Evolutionary conservation across 2,329 filamentous ascomycete genomes (phyloP), one percentile per base, ranked within the genome.

Genomic region (Berkeleyomyces basicola): DNA sequence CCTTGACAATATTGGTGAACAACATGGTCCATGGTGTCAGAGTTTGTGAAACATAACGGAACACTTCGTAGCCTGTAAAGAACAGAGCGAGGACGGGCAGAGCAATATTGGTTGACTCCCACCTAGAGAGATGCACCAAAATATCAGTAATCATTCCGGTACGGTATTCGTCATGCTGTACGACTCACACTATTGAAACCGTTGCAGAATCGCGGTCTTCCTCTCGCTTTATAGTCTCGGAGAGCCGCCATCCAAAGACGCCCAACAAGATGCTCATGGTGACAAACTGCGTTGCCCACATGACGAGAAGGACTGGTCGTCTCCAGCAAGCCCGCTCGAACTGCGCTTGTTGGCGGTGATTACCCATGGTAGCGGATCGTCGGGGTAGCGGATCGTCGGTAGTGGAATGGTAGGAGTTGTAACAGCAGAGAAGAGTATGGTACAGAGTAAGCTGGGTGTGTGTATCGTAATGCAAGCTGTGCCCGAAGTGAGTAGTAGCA

Each of bases 21-120:
- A 82, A 70, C 72, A 83, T 75, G 4, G 76, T 76, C 70, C 79
- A 77, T 1, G 80, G 80, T 9, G 80, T 82, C 61, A 83, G 69
- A 0, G 76, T 74, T 68, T 82, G 78, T 39, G 75, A 72, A 58
- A 74, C 72, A 63, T 74, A 76, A 66, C 72, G 76, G 51, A 72
- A 74, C 40, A 81, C 73, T 66, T 80, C 77, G 64, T 78, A 67
- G 49, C 77, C 69, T 11, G 74, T 79, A 68, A 78, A 74, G 40
- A 77, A 42, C 4, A 79, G 74, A 0, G 76, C 74, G 44, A 79
- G 64, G 36, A 77, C 69, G 14, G 79, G 77, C 61, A 82, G 73
- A 61, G 65, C 74, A 58, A 83, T 74, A 66, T 81, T 82, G 59
- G 74, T 75, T 31, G 70, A 72, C 69, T 82, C 78, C 80, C 81